Base-by-base conservation (phyloP, 129 eudicot genomes). In the Centella asiatica region DNA sequence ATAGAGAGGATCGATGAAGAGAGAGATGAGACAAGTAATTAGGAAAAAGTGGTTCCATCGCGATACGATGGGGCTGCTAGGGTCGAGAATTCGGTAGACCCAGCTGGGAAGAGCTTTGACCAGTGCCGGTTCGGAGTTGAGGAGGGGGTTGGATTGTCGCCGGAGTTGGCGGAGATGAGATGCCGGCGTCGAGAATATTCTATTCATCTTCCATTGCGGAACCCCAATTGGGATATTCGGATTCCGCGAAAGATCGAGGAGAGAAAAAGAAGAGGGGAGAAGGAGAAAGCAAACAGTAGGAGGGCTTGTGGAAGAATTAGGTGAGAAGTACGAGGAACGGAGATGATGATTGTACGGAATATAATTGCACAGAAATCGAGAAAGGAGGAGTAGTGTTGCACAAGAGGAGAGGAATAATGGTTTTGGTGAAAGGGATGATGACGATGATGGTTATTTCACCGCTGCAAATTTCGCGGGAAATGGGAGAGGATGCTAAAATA, bases 21-120 rank as follows among this genome's bases (percentile, higher is more conserved):
- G 85, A 9, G 99, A 89, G 7, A 87, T 39, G 19, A 92, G 78
- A 40, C 84, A 81, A 25, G 83, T 51, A 19, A 92, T 44, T 15
- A 92, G 80, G 74, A 92, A 92, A 4, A 92, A 36, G 69, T 85
- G 80, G 80, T 92, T 87, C 96, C 99, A 92, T 28, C 59, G 67
- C 18, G 82, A 75, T 55, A 92, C 85, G 15, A 88, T 75, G 23
- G 83, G 88, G 12, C 95, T 80, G 67, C 85, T 82, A 22, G 99
- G 99, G 57, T 92, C 99, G 37, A 92, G 83, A 62, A 87, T 80
- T 31, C 87, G 90, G 88, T 84, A 73, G 14, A 70, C 72, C 96
- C 96, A 84, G n/a, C n/a, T n/a, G 64, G 83, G 65, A 24, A 82
- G 58, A 57, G 75, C 67, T 66, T 78, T 58, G 46, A 23, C n/a